Evolutionary conservation across 768 basidiomycete genomes (phyloP).

Genomic region (Saitozyma podzolica): DNA sequence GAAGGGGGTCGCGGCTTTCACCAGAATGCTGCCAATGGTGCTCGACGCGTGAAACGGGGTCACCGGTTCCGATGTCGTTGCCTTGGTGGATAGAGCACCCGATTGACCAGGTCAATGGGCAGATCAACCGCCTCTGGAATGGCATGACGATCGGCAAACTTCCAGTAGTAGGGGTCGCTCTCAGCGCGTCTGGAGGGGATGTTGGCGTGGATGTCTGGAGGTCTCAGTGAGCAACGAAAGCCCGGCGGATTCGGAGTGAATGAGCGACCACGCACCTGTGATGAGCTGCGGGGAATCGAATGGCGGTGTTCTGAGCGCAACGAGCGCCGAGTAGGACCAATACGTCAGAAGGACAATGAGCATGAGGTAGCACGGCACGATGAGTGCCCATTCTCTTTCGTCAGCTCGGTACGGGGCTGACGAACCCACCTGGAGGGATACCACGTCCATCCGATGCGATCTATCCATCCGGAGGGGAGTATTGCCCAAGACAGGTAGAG

Average conservation of each 20-base stretch:
- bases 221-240: not conserved
- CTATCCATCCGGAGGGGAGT: conserved; percentile 28
- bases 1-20: too few relatives aligned
- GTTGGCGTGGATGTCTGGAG: conserved; percentile 21
- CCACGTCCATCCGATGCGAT: conserved; percentile 40
- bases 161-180: conserved; percentile 25
- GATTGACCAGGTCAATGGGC: conserved; percentile 36
- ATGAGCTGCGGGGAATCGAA: conserved; percentile 36
- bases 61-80: not conserved
- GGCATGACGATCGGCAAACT: conserved; percentile 11
- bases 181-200: conserved; percentile 7
- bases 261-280: conserved; percentile 31
- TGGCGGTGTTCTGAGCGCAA: conserved; percentile 38
- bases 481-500: conserved; percentile 48
- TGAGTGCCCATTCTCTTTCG: conserved; percentile 48
- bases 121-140: conserved; percentile 31
- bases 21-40: too few relatives aligned
- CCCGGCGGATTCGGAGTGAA: not conserved
- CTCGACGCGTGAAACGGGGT: too few relatives aligned
- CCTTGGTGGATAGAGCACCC: conserved; percentile 35
- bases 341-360: conserved; percentile 48
- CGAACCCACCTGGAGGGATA: conserved; percentile 22
- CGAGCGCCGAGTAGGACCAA: conserved; percentile 39
- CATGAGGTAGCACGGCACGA: conserved; percentile 49
- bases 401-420: not conserved